Base-by-base conservation (phyloP, 2,329 filamentous ascomycete species). In the Metarhizium robertsii region DNA sequence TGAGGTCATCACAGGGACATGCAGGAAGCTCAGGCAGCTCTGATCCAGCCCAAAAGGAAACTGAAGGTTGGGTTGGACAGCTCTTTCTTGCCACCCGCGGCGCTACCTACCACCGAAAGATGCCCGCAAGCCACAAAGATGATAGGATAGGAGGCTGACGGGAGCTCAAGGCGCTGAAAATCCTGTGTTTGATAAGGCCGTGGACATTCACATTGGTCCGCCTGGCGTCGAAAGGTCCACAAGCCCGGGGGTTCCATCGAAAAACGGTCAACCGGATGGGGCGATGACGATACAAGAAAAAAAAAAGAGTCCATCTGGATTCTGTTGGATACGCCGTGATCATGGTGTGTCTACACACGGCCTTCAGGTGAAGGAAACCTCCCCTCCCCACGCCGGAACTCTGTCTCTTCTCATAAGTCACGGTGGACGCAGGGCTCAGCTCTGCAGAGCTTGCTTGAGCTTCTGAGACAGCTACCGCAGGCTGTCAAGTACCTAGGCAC, bases 231-330 rank as follows among this genome's bases (percentile, higher is more conserved):
- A 30, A 48, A 14, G 20, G 16, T 14, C 45, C 45, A 48, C 45
- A 20, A 29, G 16, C 11, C 13, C 4, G 42, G 14, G 6, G 42
- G 42, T 42, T 42, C 6, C 40, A 16, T 18, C 16, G 20, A 11
- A 16, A 7, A 45, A 45, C 42, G n/a, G 42, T 20, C 42, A 45
- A 6, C 7, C 6, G 18, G 7, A 45, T 16, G n/a, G 42, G 0
- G 72, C 78, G 8, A 84, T 66, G 0, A 66, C 77, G 43, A 82
- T 60, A 20, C n/a, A 20, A 10, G 42, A 45, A 45, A 18, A 25
- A 25, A 25, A 25, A 25, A 25, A 25, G 25, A 25, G 25, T 20
- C 11, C 42, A 18, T 20, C n/a, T 45, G 25, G 25, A 25, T 25
- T 25, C 25, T 25, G 25, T 25, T 25, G 25, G 25, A 25, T 25